Evolutionary conservation across 2,329 filamentous ascomycete genomes (phyloP).

Genomic region (Tolypocladium album): DNA sequence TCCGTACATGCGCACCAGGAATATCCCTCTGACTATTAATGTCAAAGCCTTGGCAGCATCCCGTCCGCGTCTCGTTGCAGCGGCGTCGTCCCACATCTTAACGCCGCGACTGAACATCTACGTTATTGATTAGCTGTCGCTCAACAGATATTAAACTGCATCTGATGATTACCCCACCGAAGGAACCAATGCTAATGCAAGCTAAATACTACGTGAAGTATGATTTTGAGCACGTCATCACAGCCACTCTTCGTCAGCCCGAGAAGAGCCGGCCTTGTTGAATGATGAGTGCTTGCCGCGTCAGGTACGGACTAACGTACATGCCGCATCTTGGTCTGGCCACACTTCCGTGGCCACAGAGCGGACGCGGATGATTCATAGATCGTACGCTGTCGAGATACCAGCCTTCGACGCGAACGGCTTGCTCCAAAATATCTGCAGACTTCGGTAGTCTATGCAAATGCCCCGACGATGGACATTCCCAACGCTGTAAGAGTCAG

Average conservation of each 20-base stretch:
- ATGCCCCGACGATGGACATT: constrained; percentile 17
- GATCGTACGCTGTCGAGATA: background rate
- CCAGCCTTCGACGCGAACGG: background rate
- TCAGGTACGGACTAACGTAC: too few relatives aligned
- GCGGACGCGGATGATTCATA: background rate
- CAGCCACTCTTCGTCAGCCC: too few relatives aligned
- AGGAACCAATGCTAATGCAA: too few relatives aligned
- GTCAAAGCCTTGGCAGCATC: background rate
- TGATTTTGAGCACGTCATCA: too few relatives aligned
- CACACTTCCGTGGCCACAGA: background rate
- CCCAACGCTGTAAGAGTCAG: background rate
- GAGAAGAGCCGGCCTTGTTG: background rate
- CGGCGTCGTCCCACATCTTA: background rate
- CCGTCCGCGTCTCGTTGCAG: background rate
- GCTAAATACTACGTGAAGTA: too few relatives aligned
- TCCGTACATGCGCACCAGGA: background rate
- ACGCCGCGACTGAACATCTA: background rate
- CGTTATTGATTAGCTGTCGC: background rate
- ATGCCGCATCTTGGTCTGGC: background rate
- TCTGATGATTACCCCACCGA: background rate
- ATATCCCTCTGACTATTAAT: background rate
- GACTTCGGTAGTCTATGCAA: constrained; percentile 10
- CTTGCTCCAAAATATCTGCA: too few relatives aligned
- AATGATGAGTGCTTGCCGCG: background rate
- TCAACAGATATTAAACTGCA: background rate